Evolutionary conservation across 306 rosid genomes (phyloP).

Genomic region (Malus orientalis): DNA sequence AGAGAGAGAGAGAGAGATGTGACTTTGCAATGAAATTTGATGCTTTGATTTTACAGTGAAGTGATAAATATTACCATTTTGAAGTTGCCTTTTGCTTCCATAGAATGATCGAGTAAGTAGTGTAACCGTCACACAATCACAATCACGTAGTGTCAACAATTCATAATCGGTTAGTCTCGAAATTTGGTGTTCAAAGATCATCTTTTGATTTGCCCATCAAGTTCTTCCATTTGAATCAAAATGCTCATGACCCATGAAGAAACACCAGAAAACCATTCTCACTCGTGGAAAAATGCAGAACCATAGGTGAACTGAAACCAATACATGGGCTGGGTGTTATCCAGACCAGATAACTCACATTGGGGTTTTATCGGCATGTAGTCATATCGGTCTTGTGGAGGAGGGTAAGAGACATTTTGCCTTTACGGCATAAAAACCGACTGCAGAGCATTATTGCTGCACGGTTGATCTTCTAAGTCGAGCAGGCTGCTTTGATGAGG

Average conservation of each 20-base stretch:
- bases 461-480: slow-evolving; percentile 77
- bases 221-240: neutral
- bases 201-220: neutral
- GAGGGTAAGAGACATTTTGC: slow-evolving; percentile 56
- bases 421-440: too few relatives aligned
- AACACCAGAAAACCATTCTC: slow-evolving; percentile 31
- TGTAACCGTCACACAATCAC: neutral
- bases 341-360: slow-evolving; percentile 61
- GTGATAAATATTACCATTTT: neutral
- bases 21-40: neutral
- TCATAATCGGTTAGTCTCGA: too few relatives aligned
- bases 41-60: neutral
- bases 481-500: slow-evolving; percentile 61
- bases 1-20: neutral
- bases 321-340: slow-evolving; percentile 35
- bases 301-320: slow-evolving; percentile 43
- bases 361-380: slow-evolving; percentile 64
- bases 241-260: slow-evolving; percentile 23
- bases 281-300: slow-evolving; percentile 42
- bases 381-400: slow-evolving; percentile 57
- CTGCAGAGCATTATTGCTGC: too few relatives aligned
- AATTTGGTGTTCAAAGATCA: neutral
- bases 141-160: neutral
- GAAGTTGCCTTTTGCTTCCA: neutral
- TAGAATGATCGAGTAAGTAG: too few relatives aligned